Conservation (phyloP, 2,329 filamentous ascomycete genomes). For the Didymella segeticola region DNA sequence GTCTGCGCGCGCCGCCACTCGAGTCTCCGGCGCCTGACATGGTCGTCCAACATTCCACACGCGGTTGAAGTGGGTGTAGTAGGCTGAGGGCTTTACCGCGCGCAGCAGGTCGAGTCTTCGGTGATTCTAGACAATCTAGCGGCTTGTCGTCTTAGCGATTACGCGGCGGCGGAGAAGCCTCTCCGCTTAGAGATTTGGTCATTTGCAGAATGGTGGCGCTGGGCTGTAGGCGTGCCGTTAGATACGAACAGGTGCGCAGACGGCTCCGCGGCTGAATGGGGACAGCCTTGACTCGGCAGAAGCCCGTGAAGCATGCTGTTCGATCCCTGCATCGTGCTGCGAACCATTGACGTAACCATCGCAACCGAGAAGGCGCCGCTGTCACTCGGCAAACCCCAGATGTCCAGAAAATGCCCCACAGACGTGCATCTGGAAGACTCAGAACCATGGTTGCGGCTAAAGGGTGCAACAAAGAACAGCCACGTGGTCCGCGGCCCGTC, state of each 20-base stretch:
- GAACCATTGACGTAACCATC: constrained; percentile 9
- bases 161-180: constrained; percentile 27
- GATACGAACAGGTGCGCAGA: constrained; percentile 1
- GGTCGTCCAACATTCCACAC: constrained; percentile 30
- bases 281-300: constrained; percentile 12
- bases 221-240: background rate
- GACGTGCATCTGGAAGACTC: constrained; percentile 4
- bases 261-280: constrained; percentile 12
- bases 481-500: constrained; percentile 3
- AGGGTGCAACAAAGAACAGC: constrained; percentile 1
- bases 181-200: background rate
- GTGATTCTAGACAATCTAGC: constrained; percentile 22
- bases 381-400: constrained; percentile 10
- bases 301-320: constrained; percentile 11
- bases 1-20: constrained; percentile 37
- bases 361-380: constrained; percentile 1
- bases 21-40: constrained; percentile 42
- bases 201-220: background rate
- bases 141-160: constrained; percentile 29
- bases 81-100: constrained; percentile 3
- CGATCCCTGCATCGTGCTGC: constrained; percentile 9
- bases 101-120: constrained; percentile 13
- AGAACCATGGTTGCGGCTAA: background rate
- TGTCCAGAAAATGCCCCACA: constrained; percentile 6
- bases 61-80: constrained; percentile 9